Conservation (phyloP, 2,329 filamentous ascomycete species). For the Juglanconis oblonga region DNA sequence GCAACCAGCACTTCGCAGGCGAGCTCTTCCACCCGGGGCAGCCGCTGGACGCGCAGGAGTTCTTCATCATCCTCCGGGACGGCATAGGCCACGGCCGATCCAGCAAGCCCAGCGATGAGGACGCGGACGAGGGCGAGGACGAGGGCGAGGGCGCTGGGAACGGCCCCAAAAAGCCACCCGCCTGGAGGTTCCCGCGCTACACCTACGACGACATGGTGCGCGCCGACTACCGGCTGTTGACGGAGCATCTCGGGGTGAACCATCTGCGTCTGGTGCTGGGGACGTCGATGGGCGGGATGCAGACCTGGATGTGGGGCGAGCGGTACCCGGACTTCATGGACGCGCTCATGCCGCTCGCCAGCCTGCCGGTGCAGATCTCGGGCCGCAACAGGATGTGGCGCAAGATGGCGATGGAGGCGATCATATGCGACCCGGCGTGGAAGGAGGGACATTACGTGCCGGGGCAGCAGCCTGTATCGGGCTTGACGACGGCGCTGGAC, state of each 20-base stretch:
- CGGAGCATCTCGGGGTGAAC: constrained; percentile 22
- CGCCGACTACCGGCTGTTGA: constrained; percentile 24
- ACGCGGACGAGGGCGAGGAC: too few relatives aligned
- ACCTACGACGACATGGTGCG: constrained; percentile 24
- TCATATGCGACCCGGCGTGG: constrained; percentile 21
- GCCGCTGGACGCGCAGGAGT: constrained; percentile 21
- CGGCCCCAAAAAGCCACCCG: too few relatives aligned
- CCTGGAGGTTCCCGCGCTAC: constrained; percentile 21
- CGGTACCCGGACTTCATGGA: constrained; percentile 22
- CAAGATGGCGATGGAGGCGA: constrained; percentile 24
- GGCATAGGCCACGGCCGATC: constrained; percentile 26
- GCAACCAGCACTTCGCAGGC: constrained; percentile 21
- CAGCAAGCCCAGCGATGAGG: constrained; percentile 25
- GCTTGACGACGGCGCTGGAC: constrained; percentile 20
- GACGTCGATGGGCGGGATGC: constrained; percentile 26
- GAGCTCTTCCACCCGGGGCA: constrained; percentile 25
- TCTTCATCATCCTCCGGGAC: constrained; percentile 26
- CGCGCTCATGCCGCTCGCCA: constrained; percentile 23
- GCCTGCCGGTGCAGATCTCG: constrained; percentile 22
- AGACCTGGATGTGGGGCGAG: constrained; percentile 23
- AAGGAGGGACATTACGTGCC: constrained; percentile 21
- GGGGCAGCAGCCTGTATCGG: constrained; percentile 16
- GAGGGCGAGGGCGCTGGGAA: too few relatives aligned
- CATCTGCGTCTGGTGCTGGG: constrained; percentile 24
- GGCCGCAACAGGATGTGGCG: constrained; percentile 25